Evolutionary conservation across 208 protist species (phyloP).

Genomic region (Leptomonas pyrrhocoris): DNA sequence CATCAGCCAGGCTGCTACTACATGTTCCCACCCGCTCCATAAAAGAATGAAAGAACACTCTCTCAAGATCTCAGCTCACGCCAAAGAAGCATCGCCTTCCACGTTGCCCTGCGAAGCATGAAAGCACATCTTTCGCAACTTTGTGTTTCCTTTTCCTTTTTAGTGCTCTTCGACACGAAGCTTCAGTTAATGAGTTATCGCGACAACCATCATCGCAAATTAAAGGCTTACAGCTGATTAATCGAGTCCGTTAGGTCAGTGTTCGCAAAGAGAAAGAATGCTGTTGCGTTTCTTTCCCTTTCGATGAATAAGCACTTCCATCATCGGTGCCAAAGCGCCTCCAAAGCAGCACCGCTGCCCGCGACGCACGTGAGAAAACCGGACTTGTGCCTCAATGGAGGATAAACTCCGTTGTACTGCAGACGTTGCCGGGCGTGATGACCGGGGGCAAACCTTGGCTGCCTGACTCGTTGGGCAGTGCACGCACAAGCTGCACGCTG

Average conservation of each 20-base stretch:
- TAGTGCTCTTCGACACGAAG: not conserved
- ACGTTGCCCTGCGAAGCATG: too few species aligned
- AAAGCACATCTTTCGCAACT: too few species aligned
- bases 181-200: not conserved
- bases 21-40: too few species aligned
- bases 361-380: not conserved
- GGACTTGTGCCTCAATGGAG: slow-evolving; percentile 11
- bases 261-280: not conserved
- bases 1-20: too few species aligned
- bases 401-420: slow-evolving; percentile 30
- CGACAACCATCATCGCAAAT: not conserved
- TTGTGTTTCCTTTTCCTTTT: too few species aligned
- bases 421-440: slow-evolving; percentile 41
- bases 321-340: not conserved
- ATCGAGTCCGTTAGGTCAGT: slow-evolving; percentile 7
- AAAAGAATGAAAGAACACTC: too few species aligned
- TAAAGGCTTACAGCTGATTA: not conserved
- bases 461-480: not conserved
- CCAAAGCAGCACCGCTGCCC: not conserved
- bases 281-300: not conserved
- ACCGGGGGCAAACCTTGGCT: slow-evolving; percentile 14
- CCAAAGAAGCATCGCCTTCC: too few species aligned
- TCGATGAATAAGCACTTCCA: not conserved
- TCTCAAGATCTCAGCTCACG: too few species aligned
- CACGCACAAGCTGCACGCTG: slow-evolving; percentile 46